These are phyloP conservation scores for Thraustochytrium sp. DNA, from an alignment of 352 stramenopile genomes.

Conservation along the genomic window DNA sequence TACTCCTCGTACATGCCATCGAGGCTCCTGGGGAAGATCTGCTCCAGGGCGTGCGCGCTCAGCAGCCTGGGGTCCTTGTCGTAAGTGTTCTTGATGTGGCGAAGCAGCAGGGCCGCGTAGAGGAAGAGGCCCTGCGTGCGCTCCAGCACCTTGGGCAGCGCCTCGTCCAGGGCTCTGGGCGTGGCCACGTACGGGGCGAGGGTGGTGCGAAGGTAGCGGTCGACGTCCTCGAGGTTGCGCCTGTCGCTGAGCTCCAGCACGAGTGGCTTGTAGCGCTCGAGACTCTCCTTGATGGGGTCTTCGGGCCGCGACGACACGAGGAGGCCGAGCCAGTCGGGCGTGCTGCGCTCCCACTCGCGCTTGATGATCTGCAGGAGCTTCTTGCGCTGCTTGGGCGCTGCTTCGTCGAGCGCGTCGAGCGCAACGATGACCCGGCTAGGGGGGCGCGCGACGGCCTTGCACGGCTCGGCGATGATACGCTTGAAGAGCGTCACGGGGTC, in stretches of 20 bases:
- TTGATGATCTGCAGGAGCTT: neutral
- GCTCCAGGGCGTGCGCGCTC: neutral
- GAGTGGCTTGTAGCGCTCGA: neutral
- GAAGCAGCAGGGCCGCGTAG: neutral
- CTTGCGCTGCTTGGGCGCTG: neutral
- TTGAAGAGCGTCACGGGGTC: neutral
- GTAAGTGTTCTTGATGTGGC: neutral
- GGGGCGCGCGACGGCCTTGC: neutral
- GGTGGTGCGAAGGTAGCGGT: neutral
- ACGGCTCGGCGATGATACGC: neutral
- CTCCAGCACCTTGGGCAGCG: neutral
- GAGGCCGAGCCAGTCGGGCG: conserved; percentile 1
- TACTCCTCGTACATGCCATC: neutral
- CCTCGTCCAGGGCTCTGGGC: neutral
- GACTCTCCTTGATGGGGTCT: neutral
- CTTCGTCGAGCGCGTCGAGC: conserved; percentile 13
- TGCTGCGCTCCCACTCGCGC: neutral
- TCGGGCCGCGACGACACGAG: neutral
- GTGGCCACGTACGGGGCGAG: neutral
- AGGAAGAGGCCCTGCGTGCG: neutral
- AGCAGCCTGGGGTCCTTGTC: neutral
- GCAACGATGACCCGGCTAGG: neutral
- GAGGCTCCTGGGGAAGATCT: neutral
- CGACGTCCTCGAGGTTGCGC: neutral
- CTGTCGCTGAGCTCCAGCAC: neutral